phyloP scores from a whole-genome alignment of 208 protist species.

The Wallacemonas sp. region DNA sequence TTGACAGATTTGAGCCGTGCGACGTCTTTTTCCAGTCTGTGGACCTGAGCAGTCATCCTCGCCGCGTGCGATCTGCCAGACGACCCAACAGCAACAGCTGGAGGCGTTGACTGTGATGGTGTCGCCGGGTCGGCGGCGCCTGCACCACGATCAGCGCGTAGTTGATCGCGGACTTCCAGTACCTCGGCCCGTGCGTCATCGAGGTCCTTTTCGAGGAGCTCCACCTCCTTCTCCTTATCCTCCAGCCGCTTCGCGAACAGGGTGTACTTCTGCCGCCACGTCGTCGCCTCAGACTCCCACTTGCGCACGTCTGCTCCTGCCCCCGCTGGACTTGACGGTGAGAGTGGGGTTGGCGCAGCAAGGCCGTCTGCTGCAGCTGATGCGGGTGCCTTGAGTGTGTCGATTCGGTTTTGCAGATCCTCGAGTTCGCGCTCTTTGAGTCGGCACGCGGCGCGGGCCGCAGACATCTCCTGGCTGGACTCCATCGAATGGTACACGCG shows the following conservation, averaged over 20 bases:
- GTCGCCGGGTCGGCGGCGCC: too few relatives aligned
- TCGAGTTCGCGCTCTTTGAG: slow-evolving; percentile 35
- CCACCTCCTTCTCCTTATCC: slow-evolving; percentile 65
- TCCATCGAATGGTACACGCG: slow-evolving; percentile 66
- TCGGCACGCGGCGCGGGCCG: slow-evolving; percentile 32
- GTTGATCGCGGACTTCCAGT: slow-evolving; percentile 32
- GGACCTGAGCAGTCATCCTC: slow-evolving; percentile 21
- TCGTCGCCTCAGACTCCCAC: slow-evolving; percentile 72
- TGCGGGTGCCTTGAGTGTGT: slow-evolving; percentile 29
- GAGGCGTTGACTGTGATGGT: too few relatives aligned
- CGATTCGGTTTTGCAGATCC: slow-evolving; percentile 47
- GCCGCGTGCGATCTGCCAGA: too few relatives aligned
- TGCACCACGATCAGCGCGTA: not conserved
- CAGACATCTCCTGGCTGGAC: slow-evolving; percentile 43
- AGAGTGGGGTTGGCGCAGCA: not conserved
- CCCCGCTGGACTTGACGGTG: not conserved
- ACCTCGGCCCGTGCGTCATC: slow-evolving; percentile 52
- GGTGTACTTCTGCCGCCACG: slow-evolving; percentile 77
- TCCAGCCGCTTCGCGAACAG: slow-evolving; percentile 67
- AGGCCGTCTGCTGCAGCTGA: slow-evolving; percentile 18
- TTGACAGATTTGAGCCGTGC: slow-evolving; percentile 88
- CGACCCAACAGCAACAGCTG: too few relatives aligned
- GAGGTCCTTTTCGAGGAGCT: slow-evolving; percentile 74
- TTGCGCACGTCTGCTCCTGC: not conserved
- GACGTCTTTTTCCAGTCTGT: slow-evolving; percentile 60